These are phyloP conservation scores for Erythrophleum ivorense DNA, from an alignment of 331 rosid species.

Conservation along the genomic window DNA sequence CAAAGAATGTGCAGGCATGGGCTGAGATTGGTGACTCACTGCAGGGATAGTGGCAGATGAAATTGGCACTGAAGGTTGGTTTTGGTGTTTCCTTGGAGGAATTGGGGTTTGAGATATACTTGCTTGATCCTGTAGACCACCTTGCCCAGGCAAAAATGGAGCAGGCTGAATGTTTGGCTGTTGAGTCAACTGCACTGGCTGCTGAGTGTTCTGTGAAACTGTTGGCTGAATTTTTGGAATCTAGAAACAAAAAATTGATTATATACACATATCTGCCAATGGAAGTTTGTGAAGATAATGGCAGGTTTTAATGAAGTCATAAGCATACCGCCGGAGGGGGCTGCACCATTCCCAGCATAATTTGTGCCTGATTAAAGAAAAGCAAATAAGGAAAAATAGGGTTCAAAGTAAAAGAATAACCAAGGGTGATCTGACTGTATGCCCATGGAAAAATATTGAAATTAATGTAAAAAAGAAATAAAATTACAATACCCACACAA, in stretches of 20 bases:
- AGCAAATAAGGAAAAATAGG: slow-evolving; percentile 22
- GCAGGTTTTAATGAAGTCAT: slow-evolving; percentile 8
- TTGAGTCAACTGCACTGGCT: slow-evolving; percentile 56
- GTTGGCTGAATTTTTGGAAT: slow-evolving; percentile 76
- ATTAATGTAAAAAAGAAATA: slow-evolving; percentile 3
- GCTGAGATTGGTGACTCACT: slow-evolving; percentile 67
- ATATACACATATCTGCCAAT: not conserved
- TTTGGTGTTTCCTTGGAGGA: slow-evolving; percentile 70
- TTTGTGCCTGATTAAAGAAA: slow-evolving; percentile 75
- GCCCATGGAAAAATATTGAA: not conserved
- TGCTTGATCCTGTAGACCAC: slow-evolving; percentile 70
- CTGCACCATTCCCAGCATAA: slow-evolving; percentile 99
- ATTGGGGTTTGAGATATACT: slow-evolving; percentile 62
- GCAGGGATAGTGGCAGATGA: slow-evolving; percentile 70
- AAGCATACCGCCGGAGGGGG: slow-evolving; percentile 75
- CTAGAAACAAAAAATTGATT: slow-evolving; percentile 51
- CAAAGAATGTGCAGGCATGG: slow-evolving; percentile 61
- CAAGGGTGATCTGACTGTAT: not conserved
- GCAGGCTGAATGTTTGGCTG: slow-evolving; percentile 63
- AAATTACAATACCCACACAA: slow-evolving; percentile 12
- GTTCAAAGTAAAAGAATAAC: slow-evolving; percentile 36
- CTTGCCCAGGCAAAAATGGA: slow-evolving; percentile 59
- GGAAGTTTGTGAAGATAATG: slow-evolving; percentile 27
- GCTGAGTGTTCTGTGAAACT: slow-evolving; percentile 64
- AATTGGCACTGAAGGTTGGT: slow-evolving; percentile 60